These are phyloP conservation scores for Mrakia blollopis DNA, from an alignment of 768 basidiomycete species.

Conservation along the genomic window DNA sequence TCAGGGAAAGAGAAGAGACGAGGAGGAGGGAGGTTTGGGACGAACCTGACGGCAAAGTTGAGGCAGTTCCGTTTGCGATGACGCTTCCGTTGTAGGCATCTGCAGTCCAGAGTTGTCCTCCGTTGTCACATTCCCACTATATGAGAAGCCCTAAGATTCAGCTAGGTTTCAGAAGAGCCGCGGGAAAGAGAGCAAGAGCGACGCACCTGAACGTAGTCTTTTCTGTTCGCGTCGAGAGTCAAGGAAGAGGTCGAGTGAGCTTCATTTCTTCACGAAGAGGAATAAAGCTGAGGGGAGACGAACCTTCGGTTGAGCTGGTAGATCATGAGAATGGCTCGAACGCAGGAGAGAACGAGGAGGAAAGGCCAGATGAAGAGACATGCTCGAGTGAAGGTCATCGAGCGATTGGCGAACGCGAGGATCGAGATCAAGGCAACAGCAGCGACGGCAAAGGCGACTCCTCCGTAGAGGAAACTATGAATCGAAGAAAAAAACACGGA, in stretches of 20 bases:
- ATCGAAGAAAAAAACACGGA: neutral
- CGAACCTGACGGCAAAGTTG: constrained; percentile 48
- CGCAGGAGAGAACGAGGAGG: constrained; percentile 58
- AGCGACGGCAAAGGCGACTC: constrained; percentile 57
- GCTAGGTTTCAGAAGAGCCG: neutral
- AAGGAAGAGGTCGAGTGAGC: neutral
- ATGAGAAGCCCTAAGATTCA: neutral
- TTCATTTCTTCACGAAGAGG: neutral
- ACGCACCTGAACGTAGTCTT: constrained; percentile 7
- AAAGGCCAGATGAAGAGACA: constrained; percentile 67
- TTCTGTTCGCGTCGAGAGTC: constrained; percentile 8
- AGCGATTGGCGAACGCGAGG: constrained; percentile 62
- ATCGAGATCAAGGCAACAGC: constrained; percentile 54
- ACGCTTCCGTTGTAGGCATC: constrained; percentile 46
- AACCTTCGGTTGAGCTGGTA: constrained; percentile 66
- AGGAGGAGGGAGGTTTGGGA: neutral
- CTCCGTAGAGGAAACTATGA: constrained; percentile 55
- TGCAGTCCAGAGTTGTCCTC: constrained; percentile 52
- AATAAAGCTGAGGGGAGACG: constrained; percentile 36
- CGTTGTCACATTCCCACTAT: constrained; percentile 66
- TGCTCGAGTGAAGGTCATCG: constrained; percentile 63
- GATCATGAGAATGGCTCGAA: constrained; percentile 68
- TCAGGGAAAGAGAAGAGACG: neutral
- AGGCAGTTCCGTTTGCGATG: constrained; percentile 47
- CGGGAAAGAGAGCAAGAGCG: neutral